phyloP scores from a whole-genome alignment of 2,329 filamentous ascomycete species.

The Trichoderma pleuroti region DNA sequence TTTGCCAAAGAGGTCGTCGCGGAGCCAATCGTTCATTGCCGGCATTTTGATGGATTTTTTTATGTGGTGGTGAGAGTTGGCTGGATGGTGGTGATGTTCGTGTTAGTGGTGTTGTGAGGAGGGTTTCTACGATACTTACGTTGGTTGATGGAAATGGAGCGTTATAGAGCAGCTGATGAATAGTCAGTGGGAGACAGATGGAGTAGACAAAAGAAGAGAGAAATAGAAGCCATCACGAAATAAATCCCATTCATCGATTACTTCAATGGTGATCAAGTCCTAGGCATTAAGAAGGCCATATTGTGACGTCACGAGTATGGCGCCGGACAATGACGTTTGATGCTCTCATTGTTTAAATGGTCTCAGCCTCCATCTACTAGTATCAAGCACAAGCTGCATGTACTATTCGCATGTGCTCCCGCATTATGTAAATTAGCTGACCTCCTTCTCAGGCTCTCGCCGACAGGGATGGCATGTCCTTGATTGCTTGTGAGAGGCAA shows the following conservation, averaged over 20 bases:
- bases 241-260: neutral
- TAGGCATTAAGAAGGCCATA: neutral
- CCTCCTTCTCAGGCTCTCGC: neutral
- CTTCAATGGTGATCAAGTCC: neutral
- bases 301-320: slow-evolving; percentile 2
- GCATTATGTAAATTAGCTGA: neutral
- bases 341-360: neutral
- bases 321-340: neutral
- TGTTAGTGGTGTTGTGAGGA: neutral
- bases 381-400: neutral
- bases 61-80: neutral
- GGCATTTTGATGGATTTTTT: slow-evolving; percentile 4
- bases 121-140: neutral
- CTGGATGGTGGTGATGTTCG: neutral
- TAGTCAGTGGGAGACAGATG: neutral
- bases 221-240: slow-evolving; percentile 1
- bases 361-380: neutral
- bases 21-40: slow-evolving; percentile 18
- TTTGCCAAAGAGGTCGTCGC: slow-evolving; percentile 19
- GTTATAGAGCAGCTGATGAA: neutral
- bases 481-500: neutral
- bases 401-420: neutral
- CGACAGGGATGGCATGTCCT: neutral
- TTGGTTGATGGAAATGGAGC: neutral
- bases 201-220: neutral